phyloP scores from a whole-genome alignment of 805 yeast species.

The Wickerhamomyces alni region DNA sequence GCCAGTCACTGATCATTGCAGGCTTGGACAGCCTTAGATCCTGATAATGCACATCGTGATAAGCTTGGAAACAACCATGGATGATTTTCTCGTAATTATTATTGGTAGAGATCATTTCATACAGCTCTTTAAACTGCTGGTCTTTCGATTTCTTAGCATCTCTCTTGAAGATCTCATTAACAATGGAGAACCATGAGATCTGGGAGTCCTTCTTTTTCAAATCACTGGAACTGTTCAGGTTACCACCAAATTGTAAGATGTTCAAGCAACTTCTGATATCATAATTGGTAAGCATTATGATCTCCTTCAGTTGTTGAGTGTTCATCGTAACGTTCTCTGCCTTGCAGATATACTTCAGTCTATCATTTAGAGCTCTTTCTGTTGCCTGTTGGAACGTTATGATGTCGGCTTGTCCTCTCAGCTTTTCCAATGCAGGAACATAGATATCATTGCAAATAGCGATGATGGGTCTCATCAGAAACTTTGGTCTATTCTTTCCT shows the following conservation, averaged over 20 bases:
- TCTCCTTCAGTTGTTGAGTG: slow-evolving; percentile 49
- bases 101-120: slow-evolving; percentile 39
- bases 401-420: slow-evolving; percentile 70
- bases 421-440: slow-evolving; percentile 63
- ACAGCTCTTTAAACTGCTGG: slow-evolving; percentile 42
- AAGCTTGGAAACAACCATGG: slow-evolving; percentile 65
- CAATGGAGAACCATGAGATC: slow-evolving; percentile 60
- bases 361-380: slow-evolving; percentile 37
- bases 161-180: slow-evolving; percentile 55
- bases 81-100: slow-evolving; percentile 58
- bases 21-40: slow-evolving; percentile 63
- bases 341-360: slow-evolving; percentile 45
- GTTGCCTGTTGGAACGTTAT: slow-evolving; percentile 59
- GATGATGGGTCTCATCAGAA: slow-evolving; percentile 77
- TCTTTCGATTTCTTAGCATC: slow-evolving; percentile 38
- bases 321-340: slow-evolving; percentile 46
- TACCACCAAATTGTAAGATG: slow-evolving; percentile 58
- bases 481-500: slow-evolving; percentile 30
- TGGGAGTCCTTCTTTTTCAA: slow-evolving; percentile 50
- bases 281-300: slow-evolving; percentile 67
- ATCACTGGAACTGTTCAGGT: slow-evolving; percentile 13
- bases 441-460: slow-evolving; percentile 89
- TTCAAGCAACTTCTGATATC: slow-evolving; percentile 86
- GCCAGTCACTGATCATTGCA: slow-evolving; percentile 64
- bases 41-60: slow-evolving; percentile 53